These are phyloP conservation scores for Trypanosoma cruzi DNA, from an alignment of 208 protist species.

Conservation along the genomic window DNA sequence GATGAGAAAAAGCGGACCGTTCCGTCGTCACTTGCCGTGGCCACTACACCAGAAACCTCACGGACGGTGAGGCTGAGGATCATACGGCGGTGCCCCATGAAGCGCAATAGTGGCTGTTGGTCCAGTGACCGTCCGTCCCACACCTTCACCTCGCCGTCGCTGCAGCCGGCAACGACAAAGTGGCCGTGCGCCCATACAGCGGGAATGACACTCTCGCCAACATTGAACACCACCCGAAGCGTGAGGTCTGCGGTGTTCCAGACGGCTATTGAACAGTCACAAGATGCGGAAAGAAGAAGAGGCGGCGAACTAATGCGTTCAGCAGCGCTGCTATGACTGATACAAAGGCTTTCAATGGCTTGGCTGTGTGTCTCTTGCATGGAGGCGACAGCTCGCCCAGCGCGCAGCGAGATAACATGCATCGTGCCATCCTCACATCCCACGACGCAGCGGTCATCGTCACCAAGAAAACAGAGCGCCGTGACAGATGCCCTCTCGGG, in stretches of 20 bases:
- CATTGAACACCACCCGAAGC: slow-evolving; percentile 49
- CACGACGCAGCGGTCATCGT: slow-evolving; percentile 72
- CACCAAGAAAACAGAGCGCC: slow-evolving; percentile 41
- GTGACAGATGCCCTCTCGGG: slow-evolving; percentile 75
- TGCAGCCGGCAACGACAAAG: slow-evolving; percentile 71
- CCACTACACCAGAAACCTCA: slow-evolving; percentile 22
- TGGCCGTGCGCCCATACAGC: slow-evolving; percentile 58
- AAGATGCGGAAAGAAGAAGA: slow-evolving; percentile 75
- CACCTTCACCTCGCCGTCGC: slow-evolving; percentile 76
- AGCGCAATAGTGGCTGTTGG: slow-evolving; percentile 44
- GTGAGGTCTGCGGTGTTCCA: slow-evolving; percentile 79
- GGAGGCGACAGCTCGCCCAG: slow-evolving; percentile 60
- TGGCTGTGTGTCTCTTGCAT: slow-evolving; percentile 78
- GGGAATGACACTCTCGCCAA: slow-evolving; percentile 83
- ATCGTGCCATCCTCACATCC: slow-evolving; percentile 89
- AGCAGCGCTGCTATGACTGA: slow-evolving; percentile 25
- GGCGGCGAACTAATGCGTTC: slow-evolving; percentile 16
- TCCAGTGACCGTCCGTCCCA: slow-evolving; percentile 77
- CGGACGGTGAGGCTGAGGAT: slow-evolving; percentile 52
- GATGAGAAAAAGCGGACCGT: slow-evolving; percentile 49
- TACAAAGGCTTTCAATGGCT: slow-evolving; percentile 77
- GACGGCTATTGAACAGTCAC: slow-evolving; percentile 79
- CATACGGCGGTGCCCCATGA: slow-evolving; percentile 87
- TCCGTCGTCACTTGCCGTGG: slow-evolving; percentile 79
- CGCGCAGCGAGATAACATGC: slow-evolving; percentile 72